phyloP scores from a whole-genome alignment of 805 yeast genomes.

The Lipomyces spencermartinsiae region DNA sequence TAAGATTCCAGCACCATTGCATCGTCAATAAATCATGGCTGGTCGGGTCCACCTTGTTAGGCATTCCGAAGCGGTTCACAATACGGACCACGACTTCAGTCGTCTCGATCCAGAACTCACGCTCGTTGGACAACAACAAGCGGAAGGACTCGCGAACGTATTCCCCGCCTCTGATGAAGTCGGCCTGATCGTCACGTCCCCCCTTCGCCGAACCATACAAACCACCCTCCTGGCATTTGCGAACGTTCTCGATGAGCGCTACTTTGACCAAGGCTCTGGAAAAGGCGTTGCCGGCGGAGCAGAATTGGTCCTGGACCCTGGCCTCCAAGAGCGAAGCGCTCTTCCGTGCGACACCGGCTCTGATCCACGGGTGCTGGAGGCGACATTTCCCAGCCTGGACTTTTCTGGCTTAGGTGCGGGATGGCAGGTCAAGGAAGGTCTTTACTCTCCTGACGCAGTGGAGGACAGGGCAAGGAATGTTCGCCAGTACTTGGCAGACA shows the following conservation, averaged over 20 bases:
- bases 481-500: neutral
- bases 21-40: neutral
- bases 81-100: neutral
- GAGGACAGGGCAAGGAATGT: neutral
- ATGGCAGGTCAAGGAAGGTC: neutral
- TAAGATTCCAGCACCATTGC: neutral
- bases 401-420: neutral
- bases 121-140: neutral
- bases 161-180: neutral
- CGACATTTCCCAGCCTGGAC: neutral
- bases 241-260: neutral
- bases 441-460: neutral
- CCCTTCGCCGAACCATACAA: neutral
- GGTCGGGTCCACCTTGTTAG: neutral
- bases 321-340: neutral
- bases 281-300: neutral
- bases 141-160: neutral
- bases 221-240: neutral
- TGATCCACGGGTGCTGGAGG: neutral
- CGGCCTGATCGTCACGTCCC: neutral
- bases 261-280: neutral
- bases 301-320: neutral
- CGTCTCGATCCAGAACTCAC: neutral
- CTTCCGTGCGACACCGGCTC: conserved; percentile 2
- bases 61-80: neutral